Percentiles rank a stretch among this genome's conserved stretches.
Conservation (phyloP, 306 rosid species). For the Vicia faba region DNA sequence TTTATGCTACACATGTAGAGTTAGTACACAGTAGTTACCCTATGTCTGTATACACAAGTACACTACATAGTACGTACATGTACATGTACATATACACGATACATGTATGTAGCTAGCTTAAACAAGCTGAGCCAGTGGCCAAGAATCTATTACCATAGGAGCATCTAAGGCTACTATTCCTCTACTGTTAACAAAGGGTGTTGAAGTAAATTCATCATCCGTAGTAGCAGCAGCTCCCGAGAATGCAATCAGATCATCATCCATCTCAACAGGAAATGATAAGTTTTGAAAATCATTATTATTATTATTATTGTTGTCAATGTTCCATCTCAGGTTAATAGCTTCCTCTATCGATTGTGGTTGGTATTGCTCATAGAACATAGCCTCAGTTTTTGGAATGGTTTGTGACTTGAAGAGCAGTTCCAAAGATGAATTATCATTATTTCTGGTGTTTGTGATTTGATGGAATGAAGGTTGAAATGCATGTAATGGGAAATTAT, state of each 20-base stretch:
- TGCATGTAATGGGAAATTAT: slow-evolving; percentile 29
- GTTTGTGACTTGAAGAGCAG: background rate
- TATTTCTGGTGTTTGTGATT: background rate
- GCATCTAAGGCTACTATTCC: background rate
- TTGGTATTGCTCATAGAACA: slow-evolving; percentile 7
- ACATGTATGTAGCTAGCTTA: background rate
- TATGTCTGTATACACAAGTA: background rate
- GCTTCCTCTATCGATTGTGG: background rate
- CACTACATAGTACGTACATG: background rate
- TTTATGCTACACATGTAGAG: slow-evolving; percentile 6
- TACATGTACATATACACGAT: background rate
- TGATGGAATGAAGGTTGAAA: slow-evolving; percentile 25
- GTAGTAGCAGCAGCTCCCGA: slow-evolving; percentile 6
- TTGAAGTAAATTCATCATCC: slow-evolving; percentile 11
- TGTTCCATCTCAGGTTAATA: background rate
- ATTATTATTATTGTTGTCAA: background rate
- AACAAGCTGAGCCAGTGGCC: slow-evolving; percentile 15
- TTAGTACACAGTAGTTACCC: background rate
- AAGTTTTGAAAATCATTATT: background rate
- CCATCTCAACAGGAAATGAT: background rate
- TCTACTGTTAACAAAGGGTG: slow-evolving; percentile 5
- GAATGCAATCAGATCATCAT: background rate
- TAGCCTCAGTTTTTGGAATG: slow-evolving; percentile 16
- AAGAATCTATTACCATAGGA: slow-evolving; percentile 14
- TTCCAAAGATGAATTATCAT: background rate